Evolutionary conservation across 2,329 filamentous ascomycete species (phyloP).

Genomic region (Ophiostoma novo-ulmi): DNA sequence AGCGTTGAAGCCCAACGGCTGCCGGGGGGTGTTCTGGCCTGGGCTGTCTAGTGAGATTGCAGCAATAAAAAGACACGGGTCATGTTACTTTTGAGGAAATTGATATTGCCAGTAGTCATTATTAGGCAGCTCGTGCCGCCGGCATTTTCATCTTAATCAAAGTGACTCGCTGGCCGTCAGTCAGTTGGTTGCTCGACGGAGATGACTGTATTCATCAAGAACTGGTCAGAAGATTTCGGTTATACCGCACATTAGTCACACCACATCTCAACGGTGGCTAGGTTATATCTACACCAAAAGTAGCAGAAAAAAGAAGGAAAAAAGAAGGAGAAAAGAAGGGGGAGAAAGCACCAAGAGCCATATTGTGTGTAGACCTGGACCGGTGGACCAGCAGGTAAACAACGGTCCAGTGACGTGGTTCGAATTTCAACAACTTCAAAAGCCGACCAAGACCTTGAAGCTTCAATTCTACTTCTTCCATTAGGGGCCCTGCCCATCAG

Average conservation of each 20-base stretch:
- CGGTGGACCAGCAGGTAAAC: background rate
- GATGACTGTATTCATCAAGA: background rate
- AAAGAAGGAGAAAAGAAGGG: too few relatives aligned
- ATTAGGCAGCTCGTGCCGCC: background rate
- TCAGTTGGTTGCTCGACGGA: background rate
- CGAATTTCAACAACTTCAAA: background rate
- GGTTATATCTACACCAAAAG: too few relatives aligned
- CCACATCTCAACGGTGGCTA: too few relatives aligned
- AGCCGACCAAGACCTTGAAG: background rate
- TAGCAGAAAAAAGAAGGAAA: too few relatives aligned
- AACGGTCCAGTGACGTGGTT: background rate
- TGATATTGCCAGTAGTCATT: background rate
- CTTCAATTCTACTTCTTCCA: background rate
- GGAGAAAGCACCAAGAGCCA: too few relatives aligned
- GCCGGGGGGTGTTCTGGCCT: constrained; percentile 9
- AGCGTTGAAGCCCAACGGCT: constrained; percentile 10
- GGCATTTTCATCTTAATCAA: background rate
- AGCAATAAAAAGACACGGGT: constrained; percentile 9
- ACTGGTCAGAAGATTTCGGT: background rate
- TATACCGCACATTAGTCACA: background rate
- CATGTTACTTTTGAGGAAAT: background rate
- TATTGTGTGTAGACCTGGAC: background rate
- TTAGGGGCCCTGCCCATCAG: background rate
- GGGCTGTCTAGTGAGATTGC: background rate
- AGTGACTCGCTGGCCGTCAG: background rate